Conservation (phyloP, 1,139 yeast genomes). For the Geotrichum histeridarum region DNA sequence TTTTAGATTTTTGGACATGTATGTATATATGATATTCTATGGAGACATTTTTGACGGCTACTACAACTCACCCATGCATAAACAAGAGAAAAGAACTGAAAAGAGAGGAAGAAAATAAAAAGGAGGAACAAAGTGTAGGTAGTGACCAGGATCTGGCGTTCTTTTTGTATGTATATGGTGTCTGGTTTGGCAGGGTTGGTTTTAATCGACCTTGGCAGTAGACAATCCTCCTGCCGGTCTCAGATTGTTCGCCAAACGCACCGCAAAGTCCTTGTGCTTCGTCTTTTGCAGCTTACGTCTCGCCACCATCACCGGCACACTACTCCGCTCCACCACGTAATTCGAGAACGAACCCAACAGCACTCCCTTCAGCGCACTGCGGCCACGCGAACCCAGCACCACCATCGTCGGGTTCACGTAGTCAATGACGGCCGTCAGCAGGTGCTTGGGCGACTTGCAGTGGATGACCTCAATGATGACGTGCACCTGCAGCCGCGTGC, state of each 20-base stretch:
- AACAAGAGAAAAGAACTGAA: background rate
- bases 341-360: slow-evolving; percentile 70
- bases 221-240: slow-evolving; percentile 29
- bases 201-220: slow-evolving; percentile 31
- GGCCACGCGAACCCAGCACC: slow-evolving; percentile 76
- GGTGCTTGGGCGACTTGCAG: slow-evolving; percentile 83
- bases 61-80: no score
- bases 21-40: background rate
- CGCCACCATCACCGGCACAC: slow-evolving; percentile 89
- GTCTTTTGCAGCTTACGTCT: slow-evolving; percentile 75
- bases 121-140: background rate
- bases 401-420: slow-evolving; percentile 79
- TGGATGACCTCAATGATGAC: slow-evolving; percentile 71
- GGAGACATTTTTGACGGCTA: no score
- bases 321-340: slow-evolving; percentile 67
- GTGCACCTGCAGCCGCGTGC: slow-evolving; percentile 73
- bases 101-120: background rate
- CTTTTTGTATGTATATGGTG: background rate
- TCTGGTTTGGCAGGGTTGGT: background rate
- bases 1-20: background rate
- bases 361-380: slow-evolving; percentile 70
- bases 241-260: slow-evolving; percentile 42
- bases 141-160: no score
- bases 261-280: slow-evolving; percentile 47
- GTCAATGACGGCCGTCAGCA: slow-evolving; percentile 76